phyloP scores from a whole-genome alignment of 1,139 yeast species.

The Tardiomyces digboiensis region DNA sequence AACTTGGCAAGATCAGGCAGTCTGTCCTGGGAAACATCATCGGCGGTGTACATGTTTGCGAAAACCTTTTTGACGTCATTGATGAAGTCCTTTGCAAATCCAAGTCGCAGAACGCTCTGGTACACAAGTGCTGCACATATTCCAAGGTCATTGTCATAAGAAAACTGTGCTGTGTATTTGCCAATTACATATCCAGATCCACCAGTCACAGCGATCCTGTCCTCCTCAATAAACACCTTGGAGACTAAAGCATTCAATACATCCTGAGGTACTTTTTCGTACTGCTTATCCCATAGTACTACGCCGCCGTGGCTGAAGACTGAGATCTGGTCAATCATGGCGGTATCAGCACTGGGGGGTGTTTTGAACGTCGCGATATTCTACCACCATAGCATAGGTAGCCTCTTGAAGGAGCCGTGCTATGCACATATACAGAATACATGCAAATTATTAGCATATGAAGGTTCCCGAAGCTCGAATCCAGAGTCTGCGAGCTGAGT shows the following conservation, averaged over 20 bases:
- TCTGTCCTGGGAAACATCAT: conserved; percentile 9
- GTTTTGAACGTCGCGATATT: too few species aligned
- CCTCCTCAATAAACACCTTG: conserved; percentile 36
- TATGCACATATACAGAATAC: too few species aligned
- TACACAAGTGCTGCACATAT: conserved; percentile 27
- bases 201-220: conserved; percentile 6
- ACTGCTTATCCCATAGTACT: conserved; percentile 43
- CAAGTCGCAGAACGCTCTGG: conserved; percentile 26
- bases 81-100: conserved; percentile 15
- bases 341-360: neutral
- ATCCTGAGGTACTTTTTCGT: conserved; percentile 33
- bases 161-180: conserved; percentile 30
- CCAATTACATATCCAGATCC: conserved; percentile 15
- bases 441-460: too few species aligned
- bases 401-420: too few species aligned
- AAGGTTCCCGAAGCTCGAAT: too few species aligned
- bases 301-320: conserved; percentile 50
- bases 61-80: conserved; percentile 26
- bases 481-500: too few species aligned
- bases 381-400: too few species aligned
- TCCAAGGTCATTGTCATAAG: conserved; percentile 25
- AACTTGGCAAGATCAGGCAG: conserved; percentile 20
- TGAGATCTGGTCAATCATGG: conserved; percentile 46
- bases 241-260: conserved; percentile 43
- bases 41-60: conserved; percentile 15